Evolutionary conservation across 305 asterid species (phyloP).

Genomic region (Fraxinus nigra): DNA sequence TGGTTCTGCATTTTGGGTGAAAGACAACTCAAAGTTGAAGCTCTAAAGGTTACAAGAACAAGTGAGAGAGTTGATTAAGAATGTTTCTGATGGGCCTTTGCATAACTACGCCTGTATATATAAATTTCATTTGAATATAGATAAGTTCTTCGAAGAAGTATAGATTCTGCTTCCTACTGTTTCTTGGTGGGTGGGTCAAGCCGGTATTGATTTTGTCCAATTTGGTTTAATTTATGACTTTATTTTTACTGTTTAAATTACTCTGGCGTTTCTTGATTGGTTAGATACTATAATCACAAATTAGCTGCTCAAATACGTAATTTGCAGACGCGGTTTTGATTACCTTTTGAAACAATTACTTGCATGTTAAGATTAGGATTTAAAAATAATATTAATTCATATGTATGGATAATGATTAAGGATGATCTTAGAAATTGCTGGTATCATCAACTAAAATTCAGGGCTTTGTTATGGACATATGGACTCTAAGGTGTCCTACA

Average conservation of each 20-base stretch:
- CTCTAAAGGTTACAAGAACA: background rate
- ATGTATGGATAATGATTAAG: background rate
- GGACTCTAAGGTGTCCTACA: background rate
- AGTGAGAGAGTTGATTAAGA: background rate
- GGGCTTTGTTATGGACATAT: background rate
- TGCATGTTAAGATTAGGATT: slow-evolving; percentile 15
- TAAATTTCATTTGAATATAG: background rate
- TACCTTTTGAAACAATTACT: background rate
- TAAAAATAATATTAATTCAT: background rate
- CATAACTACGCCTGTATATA: background rate
- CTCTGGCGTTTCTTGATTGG: background rate
- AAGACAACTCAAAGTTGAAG: background rate
- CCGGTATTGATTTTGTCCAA: background rate
- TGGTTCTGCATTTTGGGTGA: slow-evolving; percentile 35
- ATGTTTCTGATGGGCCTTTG: background rate
- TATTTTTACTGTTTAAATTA: background rate
- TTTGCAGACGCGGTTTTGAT: background rate
- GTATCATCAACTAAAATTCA: background rate
- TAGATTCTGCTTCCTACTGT: background rate
- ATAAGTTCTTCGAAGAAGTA: background rate
- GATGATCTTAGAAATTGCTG: background rate
- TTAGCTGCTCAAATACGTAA: background rate
- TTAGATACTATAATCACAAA: background rate
- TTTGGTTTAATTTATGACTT: background rate
- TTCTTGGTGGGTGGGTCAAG: background rate